Conservation (phyloP, 2,329 filamentous ascomycete genomes). For the Parasarocladium wereldwijsianum region DNA sequence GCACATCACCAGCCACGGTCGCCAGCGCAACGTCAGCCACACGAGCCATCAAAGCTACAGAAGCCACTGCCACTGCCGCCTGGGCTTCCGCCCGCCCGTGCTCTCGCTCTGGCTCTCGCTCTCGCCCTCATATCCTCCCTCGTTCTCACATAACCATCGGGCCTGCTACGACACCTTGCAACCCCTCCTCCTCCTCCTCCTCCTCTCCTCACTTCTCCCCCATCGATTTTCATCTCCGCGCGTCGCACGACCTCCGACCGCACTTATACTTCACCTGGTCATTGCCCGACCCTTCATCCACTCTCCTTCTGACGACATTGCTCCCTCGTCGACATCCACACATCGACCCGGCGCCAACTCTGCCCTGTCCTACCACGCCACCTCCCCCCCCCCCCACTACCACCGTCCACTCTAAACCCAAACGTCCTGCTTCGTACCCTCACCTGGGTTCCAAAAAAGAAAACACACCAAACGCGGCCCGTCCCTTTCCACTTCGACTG, state of each 20-base stretch:
- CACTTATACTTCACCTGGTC: background rate
- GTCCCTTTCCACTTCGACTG: too few species aligned
- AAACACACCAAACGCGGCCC: too few species aligned
- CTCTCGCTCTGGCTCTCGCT: too few species aligned
- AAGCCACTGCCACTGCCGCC: background rate
- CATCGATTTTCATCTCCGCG: background rate
- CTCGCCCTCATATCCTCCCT: conserved; percentile 2
- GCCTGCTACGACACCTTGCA: conserved; percentile 8
- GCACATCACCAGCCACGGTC: too few species aligned
- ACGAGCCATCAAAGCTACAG: too few species aligned
- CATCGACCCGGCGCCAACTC: conserved; percentile 1
- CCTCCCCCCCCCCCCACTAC: background rate
- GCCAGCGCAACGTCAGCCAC: too few species aligned
- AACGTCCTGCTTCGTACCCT: too few species aligned
- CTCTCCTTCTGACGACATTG: conserved; percentile 1
- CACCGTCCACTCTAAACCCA: background rate
- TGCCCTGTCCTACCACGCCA: background rate
- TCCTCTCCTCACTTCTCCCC: conserved; percentile 1
- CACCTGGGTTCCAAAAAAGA: too few species aligned
- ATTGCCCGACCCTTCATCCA: background rate
- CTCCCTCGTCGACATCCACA: conserved; percentile 1
- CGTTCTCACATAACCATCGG: background rate
- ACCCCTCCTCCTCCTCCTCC: conserved; percentile 5
- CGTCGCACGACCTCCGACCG: conserved; percentile 1
- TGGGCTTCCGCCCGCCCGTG: too few species aligned